Conservation (phyloP, 73 alveolate genomes). For the Paramecium tetraurelia region DNA sequence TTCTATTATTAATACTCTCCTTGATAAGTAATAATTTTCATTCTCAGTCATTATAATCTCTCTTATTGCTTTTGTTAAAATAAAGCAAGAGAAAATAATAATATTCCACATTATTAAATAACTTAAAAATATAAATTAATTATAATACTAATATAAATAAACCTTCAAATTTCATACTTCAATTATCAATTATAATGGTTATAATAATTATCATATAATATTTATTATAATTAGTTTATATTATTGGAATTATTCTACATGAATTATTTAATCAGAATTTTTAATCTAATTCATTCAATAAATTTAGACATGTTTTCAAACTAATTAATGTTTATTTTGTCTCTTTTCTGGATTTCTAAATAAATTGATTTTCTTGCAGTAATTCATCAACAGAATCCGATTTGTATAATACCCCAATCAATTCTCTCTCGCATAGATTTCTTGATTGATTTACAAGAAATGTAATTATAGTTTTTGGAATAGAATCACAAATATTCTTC, state of each 20-base stretch:
- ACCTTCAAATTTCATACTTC: no score
- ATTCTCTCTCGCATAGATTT: slow-evolving; percentile 54
- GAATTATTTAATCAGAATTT: slow-evolving; percentile 13
- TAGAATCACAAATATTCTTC: slow-evolving; percentile 73
- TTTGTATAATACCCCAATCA: slow-evolving; percentile 39
- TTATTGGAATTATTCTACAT: background rate
- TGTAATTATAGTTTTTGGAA: slow-evolving; percentile 82
- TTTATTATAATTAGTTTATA: background rate
- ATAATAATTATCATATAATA: no score
- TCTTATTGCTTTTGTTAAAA: background rate
- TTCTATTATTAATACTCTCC: background rate
- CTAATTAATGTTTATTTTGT: background rate
- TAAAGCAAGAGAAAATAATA: background rate
- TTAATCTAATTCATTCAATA: slow-evolving; percentile 50
- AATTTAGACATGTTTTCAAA: slow-evolving; percentile 47
- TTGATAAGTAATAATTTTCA: background rate
- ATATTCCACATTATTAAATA: background rate
- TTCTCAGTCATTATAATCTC: background rate
- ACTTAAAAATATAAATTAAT: no score
- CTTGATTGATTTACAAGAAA: slow-evolving; percentile 70
- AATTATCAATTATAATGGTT: no score
- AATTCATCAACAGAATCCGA: slow-evolving; percentile 47
- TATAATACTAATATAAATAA: no score
- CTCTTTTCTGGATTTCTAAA: slow-evolving; percentile 37
- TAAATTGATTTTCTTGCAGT: slow-evolving; percentile 31